Conservation (phyloP, 2,329 filamentous ascomycete species). For the Lachnellula subtilissima region DNA sequence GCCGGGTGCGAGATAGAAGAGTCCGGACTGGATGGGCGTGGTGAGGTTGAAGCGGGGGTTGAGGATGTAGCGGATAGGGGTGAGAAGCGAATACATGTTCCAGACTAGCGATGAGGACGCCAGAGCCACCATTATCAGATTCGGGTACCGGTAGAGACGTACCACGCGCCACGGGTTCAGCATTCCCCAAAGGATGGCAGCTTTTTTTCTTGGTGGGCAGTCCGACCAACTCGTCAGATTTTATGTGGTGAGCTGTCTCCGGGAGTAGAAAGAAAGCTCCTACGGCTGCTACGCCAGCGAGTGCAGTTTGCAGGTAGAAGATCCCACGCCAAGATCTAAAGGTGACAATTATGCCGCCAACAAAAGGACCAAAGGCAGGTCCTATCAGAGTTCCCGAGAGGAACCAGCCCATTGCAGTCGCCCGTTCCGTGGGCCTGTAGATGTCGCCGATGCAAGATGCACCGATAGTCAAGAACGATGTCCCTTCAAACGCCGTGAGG, state of each 20-base stretch:
- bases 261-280: slow-evolving; percentile 63
- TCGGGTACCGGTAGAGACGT: slow-evolving; percentile 62
- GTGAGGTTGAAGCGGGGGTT: slow-evolving; percentile 69
- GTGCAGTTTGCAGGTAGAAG: slow-evolving; percentile 70
- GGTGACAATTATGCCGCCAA: slow-evolving; percentile 73
- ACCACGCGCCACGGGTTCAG: slow-evolving; percentile 63
- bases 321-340: slow-evolving; percentile 69
- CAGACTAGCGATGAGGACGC: slow-evolving; percentile 62
- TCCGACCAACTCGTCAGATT: slow-evolving; percentile 56
- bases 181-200: slow-evolving; percentile 53
- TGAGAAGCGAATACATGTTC: slow-evolving; percentile 70
- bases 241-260: slow-evolving; percentile 66
- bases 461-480: slow-evolving; percentile 68
- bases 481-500: slow-evolving; percentile 70
- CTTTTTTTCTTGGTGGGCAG: slow-evolving; percentile 48
- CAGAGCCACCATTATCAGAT: slow-evolving; percentile 57
- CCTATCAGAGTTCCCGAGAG: slow-evolving; percentile 66
- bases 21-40: slow-evolving; percentile 59
- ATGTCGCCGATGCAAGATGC: slow-evolving; percentile 64
- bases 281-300: slow-evolving; percentile 55
- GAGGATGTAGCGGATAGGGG: slow-evolving; percentile 66
- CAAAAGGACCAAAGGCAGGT: slow-evolving; percentile 64
- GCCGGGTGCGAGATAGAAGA: slow-evolving; percentile 72
- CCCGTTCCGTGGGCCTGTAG: slow-evolving; percentile 62
- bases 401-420: slow-evolving; percentile 70